phyloP scores from a whole-genome alignment of 805 yeast genomes.

The Tetrapisispora phaffii region DNA sequence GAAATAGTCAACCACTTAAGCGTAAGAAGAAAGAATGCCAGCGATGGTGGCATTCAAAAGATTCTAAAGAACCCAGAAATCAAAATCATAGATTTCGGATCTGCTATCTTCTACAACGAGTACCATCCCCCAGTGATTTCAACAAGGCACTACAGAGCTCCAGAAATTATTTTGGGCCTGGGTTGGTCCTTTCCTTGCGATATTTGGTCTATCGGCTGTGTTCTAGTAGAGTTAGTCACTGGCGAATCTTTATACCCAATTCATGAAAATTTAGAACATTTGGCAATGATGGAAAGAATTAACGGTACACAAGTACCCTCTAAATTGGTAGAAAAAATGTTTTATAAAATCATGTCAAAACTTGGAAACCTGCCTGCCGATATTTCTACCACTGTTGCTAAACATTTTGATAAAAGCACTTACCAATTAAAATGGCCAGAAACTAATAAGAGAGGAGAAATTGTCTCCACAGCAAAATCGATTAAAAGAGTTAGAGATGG shows the following conservation, averaged over 20 bases:
- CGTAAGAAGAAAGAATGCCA: slow-evolving; percentile 24
- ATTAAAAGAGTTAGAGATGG: slow-evolving; percentile 24
- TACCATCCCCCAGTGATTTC: slow-evolving; percentile 87
- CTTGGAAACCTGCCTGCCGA: slow-evolving; percentile 28
- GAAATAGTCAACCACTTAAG: slow-evolving; percentile 15
- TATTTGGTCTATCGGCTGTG: slow-evolving; percentile 94
- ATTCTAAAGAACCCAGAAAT: slow-evolving; percentile 64
- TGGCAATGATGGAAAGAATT: slow-evolving; percentile 88
- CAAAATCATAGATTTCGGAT: slow-evolving; percentile 93
- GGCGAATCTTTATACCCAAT: slow-evolving; percentile 94
- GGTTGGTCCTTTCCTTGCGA: slow-evolving; percentile 98
- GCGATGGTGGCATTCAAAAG: slow-evolving; percentile 26
- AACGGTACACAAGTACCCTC: slow-evolving; percentile 43
- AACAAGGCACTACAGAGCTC: slow-evolving; percentile 94
- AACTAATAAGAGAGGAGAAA: slow-evolving; percentile 20
- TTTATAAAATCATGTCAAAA: slow-evolving; percentile 24
- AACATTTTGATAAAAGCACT: slow-evolving; percentile 22
- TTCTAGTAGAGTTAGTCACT: slow-evolving; percentile 77
- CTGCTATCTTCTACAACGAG: slow-evolving; percentile 89
- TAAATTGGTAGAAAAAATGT: slow-evolving; percentile 28
- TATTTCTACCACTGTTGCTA: slow-evolving; percentile 24
- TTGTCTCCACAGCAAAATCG: slow-evolving; percentile 22
- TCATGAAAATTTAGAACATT: slow-evolving; percentile 87
- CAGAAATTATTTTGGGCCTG: slow-evolving; percentile 86
- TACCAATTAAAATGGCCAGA: slow-evolving; percentile 26